These are phyloP conservation scores for Mangifera indica DNA, from an alignment of 345 rosid species.

Conservation along the genomic window DNA sequence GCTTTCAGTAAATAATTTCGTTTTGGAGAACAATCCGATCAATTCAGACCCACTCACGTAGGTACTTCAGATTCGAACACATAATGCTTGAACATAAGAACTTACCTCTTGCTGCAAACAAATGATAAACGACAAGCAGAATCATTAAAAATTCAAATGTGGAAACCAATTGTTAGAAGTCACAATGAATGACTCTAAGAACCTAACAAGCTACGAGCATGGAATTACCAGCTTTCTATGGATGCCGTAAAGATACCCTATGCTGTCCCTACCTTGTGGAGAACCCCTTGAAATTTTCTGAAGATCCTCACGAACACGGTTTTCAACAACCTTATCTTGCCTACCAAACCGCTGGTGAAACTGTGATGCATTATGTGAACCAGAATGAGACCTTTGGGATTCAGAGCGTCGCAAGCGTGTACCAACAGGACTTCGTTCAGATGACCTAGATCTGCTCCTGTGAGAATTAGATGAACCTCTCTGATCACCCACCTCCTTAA, in stretches of 20 bases:
- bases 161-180: constrained; percentile 19
- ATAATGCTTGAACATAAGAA: constrained; percentile 72
- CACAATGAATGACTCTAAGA: constrained; percentile 14
- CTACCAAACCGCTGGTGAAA: constrained; percentile 68
- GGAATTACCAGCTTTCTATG: constrained; percentile 58
- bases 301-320: constrained; percentile 64
- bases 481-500: constrained; percentile 67
- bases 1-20: constrained; percentile 51
- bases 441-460: constrained; percentile 85
- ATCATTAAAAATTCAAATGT: constrained; percentile 30
- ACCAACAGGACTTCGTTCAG: constrained; percentile 61
- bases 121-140: constrained; percentile 43
- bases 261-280: constrained; percentile 98
- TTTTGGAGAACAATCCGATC: constrained; percentile 41
- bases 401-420: constrained; percentile 63
- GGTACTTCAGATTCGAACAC: constrained; percentile 59
- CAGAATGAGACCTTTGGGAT: constrained; percentile 54
- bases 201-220: constrained; percentile 43
- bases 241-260: constrained; percentile 69
- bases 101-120: constrained; percentile 96
- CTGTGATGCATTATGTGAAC: constrained; percentile 58
- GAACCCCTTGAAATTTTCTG: constrained; percentile 73
- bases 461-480: constrained; percentile 64
- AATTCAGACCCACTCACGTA: constrained; percentile 47
- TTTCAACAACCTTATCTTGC: constrained; percentile 71